Evolutionary conservation across 2,329 filamentous ascomycete species (phyloP).

Genomic region (Nothophoma quercina): DNA sequence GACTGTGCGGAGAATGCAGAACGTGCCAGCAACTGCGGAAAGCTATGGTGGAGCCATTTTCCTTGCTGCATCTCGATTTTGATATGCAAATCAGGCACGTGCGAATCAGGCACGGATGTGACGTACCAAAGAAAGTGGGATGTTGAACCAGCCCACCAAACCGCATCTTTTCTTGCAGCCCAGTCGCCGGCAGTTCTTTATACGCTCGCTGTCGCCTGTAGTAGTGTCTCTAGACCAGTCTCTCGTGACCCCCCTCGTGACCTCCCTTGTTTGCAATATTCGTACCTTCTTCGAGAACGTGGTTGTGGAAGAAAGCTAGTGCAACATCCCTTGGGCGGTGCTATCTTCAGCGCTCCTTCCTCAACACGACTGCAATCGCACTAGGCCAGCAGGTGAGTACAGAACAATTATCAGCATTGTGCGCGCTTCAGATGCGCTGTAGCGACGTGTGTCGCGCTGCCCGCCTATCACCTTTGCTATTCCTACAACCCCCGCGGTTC

Average conservation of each 20-base stretch:
- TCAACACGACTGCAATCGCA: conserved; percentile 6
- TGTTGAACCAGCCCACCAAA: conserved; percentile 26
- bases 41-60: conserved; percentile 24
- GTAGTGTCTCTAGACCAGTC: background rate
- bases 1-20: conserved; percentile 17
- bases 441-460: conserved; percentile 11
- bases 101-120: conserved; percentile 10
- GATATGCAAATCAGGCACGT: conserved; percentile 13
- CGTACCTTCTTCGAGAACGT: background rate
- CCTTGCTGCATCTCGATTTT: conserved; percentile 18
- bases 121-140: conserved; percentile 24
- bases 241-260: background rate
- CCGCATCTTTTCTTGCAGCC: conserved; percentile 14
- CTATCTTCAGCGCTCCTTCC: conserved; percentile 16
- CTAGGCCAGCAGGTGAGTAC: conserved; percentile 19
- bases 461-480: conserved; percentile 11
- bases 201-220: conserved; percentile 2
- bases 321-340: conserved; percentile 8
- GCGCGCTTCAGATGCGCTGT: background rate
- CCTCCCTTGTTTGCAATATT: background rate
- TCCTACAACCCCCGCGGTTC: conserved; percentile 10
- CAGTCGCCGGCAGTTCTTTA: conserved; percentile 9
- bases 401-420: background rate
- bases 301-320: background rate
- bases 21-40: conserved; percentile 25